Percentiles rank a stretch among this genome's conserved stretches.
Evolutionary conservation across 1,284 basidiomycete species (phyloP).

Genomic region (Omphalotus olearius): DNA sequence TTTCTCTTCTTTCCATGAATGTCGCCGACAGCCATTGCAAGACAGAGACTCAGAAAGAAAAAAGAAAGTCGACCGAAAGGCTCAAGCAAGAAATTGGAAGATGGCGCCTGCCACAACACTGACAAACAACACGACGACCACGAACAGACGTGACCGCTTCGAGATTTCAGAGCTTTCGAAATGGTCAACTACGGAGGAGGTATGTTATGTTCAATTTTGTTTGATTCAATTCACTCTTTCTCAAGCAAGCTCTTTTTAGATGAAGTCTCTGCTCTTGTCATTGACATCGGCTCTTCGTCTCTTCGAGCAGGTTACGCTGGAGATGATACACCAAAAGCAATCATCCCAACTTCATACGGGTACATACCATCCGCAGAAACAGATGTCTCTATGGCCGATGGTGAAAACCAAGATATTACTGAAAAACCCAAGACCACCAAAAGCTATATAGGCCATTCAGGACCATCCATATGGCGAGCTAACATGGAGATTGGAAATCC

Average conservation of each 20-base stretch:
- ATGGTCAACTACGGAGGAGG: slow-evolving; percentile 78
- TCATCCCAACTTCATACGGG: slow-evolving; percentile 89
- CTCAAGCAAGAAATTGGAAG: not conserved
- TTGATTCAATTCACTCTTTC: not conserved
- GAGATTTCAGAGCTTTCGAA: slow-evolving; percentile 2
- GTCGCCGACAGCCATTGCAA: slow-evolving; percentile 31
- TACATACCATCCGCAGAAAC: slow-evolving; percentile 48
- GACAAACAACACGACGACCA: slow-evolving; percentile 18
- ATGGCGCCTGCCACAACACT: slow-evolving; percentile 17
- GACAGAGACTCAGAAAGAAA: slow-evolving; percentile 1
- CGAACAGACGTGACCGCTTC: slow-evolving; percentile 3
- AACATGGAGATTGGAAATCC: slow-evolving; percentile 87
- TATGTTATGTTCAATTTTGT: slow-evolving; percentile 28
- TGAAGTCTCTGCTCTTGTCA: slow-evolving; percentile 92
- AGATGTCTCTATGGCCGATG: slow-evolving; percentile 58
- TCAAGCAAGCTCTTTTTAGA: slow-evolving; percentile 42
- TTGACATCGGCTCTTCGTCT: slow-evolving; percentile 91
- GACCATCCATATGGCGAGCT: slow-evolving; percentile 89
- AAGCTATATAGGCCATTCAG: slow-evolving; percentile 86
- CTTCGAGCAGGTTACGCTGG: slow-evolving; percentile 95
- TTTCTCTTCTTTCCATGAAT: slow-evolving; percentile 55
- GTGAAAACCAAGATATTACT: slow-evolving; percentile 29
- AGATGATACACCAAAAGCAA: slow-evolving; percentile 92
- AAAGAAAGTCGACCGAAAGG: slow-evolving; percentile 12
- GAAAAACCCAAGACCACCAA: slow-evolving; percentile 48